phyloP scores from a whole-genome alignment of 2,329 filamentous ascomycete species.

The Setomelanomma holmii region DNA sequence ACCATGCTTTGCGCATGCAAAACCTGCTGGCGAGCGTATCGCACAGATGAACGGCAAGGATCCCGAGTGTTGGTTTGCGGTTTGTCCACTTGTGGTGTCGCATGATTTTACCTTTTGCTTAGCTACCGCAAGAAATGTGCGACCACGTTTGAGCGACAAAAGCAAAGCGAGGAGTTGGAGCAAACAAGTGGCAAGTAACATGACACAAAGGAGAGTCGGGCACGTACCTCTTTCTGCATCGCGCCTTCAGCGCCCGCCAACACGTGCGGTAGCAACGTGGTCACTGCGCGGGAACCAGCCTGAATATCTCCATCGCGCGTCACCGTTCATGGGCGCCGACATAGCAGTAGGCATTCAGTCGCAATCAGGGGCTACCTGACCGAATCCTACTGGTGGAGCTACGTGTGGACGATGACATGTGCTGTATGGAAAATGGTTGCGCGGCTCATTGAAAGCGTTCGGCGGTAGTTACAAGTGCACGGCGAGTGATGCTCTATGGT shows the following conservation, averaged over 20 bases:
- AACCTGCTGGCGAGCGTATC: no score
- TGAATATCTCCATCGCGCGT: not conserved
- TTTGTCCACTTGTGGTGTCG: no score
- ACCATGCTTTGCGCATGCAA: no score
- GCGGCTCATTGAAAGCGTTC: conserved; percentile 8
- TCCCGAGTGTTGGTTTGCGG: no score
- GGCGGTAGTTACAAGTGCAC: conserved; percentile 26
- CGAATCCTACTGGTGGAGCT: not conserved
- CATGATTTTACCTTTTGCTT: no score
- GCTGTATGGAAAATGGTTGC: not conserved
- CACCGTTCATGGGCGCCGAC: conserved; percentile 16
- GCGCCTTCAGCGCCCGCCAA: conserved; percentile 14
- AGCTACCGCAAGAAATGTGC: no score
- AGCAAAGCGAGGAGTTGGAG: no score
- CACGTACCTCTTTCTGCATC: conserved; percentile 36
- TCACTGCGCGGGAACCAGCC: not conserved
- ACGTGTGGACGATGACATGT: not conserved
- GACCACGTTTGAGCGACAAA: no score
- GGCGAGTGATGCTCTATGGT: conserved; percentile 25
- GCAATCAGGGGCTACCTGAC: not conserved
- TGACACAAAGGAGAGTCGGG: conserved; percentile 26
- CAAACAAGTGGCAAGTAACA: conserved; percentile 16
- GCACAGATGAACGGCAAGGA: no score
- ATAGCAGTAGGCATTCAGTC: not conserved
- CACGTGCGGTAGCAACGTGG: not conserved